A percentile compares a stretch with the other conserved stretches of the same genome.
These are phyloP conservation scores for Podospora anserina DNA, from an alignment of 495 filamentous ascomycete species.

Conservation along the genomic window DNA sequence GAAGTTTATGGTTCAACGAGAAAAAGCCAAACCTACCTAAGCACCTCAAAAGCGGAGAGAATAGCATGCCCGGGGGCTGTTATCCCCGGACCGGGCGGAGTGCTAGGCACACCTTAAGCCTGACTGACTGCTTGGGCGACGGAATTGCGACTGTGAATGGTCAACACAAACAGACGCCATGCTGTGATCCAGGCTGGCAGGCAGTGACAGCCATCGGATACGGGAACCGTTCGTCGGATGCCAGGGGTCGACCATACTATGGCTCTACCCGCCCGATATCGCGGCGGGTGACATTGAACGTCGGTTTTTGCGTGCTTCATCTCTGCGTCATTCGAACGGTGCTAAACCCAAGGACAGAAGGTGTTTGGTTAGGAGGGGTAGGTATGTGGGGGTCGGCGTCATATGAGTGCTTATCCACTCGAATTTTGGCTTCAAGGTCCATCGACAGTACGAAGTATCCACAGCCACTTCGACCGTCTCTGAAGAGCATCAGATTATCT, in stretches of 20 bases:
- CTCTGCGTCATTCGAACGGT: neutral
- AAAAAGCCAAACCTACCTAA: neutral
- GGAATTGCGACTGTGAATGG: neutral
- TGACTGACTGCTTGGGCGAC: neutral
- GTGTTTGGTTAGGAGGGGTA: neutral
- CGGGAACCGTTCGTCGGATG: neutral
- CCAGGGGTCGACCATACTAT: neutral
- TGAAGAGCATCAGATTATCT: too few species aligned
- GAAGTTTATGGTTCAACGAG: neutral
- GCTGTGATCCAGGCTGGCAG: neutral
- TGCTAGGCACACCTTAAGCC: neutral
- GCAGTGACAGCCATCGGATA: neutral
- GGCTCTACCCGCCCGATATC: neutral
- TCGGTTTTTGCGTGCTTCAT: neutral
- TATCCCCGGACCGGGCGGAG: constrained; percentile 4
- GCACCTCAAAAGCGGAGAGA: constrained; percentile 12
- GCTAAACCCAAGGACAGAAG: neutral
- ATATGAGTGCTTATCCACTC: neutral
- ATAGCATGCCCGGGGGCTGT: constrained; percentile 3
- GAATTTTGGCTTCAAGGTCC: neutral
- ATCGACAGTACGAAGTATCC: too few species aligned
- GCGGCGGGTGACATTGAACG: neutral
- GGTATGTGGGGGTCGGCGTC: neutral
- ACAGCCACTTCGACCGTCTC: too few species aligned
- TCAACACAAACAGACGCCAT: neutral